Evolutionary conservation across 2,329 filamentous ascomycete genomes (phyloP), one percentile per base, ranked within the genome.

Genomic region (Penicillium sp.): DNA sequence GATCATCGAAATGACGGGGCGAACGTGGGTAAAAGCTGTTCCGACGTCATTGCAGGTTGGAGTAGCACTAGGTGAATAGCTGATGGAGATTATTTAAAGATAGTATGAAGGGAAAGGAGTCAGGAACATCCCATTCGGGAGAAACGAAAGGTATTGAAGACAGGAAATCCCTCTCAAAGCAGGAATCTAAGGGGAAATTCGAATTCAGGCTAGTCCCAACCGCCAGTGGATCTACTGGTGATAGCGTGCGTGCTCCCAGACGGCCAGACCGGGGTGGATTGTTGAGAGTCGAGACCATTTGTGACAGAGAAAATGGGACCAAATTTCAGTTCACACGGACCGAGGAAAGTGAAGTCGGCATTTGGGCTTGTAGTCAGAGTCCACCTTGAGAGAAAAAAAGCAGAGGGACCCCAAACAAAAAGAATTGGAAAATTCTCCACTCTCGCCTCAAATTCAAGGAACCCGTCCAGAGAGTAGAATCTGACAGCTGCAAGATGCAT

Each of bases 121-220:
- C 7, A 14, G 22, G 22, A 25, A 25, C 22, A n/a, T 34, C 14
- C 9, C 18, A 14, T 13, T 11, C 13, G 25, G 35, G 37, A 14
- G 39, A 40, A 46, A 38, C 36, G 33, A 50, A 33, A 30, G 22
- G 7, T 7, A 25, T 3, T 6, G 22, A 38, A 41, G 38, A 54
- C 48, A 47, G 41, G 49, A 54, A 54, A 42, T 28, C 18, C 14
- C 5, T 7, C 18, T 12, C 29, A n/a, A 14, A 30, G 27, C 34
- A 54, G 41, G 41, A 46, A 46, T 61, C 55, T 55, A 57, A 50
- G 40, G 52, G 49, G 51, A 53, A 49, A 47, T 50, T 47, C 31
- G 11, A 31, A 50, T 47, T 35, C 36, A 41, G 48, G 27, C 48
- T 50, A 50, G 48, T 34, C 28, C 39, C 39, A 45, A 45, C 13